Percentiles rank a stretch among this genome's conserved stretches.
These are phyloP conservation scores for Xylariaceae sp. DNA, from an alignment of 2,329 filamentous ascomycete species.

Conservation along the genomic window DNA sequence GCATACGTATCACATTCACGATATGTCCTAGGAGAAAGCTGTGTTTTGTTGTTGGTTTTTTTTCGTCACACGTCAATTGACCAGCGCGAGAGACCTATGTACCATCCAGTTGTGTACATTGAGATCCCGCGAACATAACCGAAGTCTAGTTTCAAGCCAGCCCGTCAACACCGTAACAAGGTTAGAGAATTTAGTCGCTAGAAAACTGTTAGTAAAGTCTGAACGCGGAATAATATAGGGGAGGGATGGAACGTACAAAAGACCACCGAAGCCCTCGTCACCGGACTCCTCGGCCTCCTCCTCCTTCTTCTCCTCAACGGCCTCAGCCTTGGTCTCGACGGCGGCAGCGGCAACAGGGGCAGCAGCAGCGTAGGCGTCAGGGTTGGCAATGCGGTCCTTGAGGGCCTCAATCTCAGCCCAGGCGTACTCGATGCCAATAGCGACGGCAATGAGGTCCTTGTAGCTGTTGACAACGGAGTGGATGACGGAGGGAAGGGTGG, in stretches of 20 bases:
- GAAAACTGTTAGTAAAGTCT: slow-evolving; percentile 36
- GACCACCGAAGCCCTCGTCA: slow-evolving; percentile 70
- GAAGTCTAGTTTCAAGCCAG: slow-evolving; percentile 39
- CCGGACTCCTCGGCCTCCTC: slow-evolving; percentile 66
- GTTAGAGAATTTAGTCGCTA: slow-evolving; percentile 48
- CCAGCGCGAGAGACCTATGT: slow-evolving; percentile 47
- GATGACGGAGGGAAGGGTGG: slow-evolving; percentile 90
- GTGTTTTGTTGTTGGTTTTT: not conserved
- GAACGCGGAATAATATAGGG: not conserved
- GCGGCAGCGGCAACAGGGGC: slow-evolving; percentile 62
- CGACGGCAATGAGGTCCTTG: slow-evolving; percentile 93
- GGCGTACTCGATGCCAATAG: slow-evolving; percentile 82
- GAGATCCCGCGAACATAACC: slow-evolving; percentile 40
- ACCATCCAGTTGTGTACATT: slow-evolving; percentile 30
- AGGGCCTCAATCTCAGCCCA: slow-evolving; percentile 96
- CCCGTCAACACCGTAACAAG: slow-evolving; percentile 35
- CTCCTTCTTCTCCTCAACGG: slow-evolving; percentile 56
- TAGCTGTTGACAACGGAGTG: slow-evolving; percentile 96
- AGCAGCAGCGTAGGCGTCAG: slow-evolving; percentile 85
- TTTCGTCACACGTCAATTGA: slow-evolving; percentile 36
- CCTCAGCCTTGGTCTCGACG: slow-evolving; percentile 45
- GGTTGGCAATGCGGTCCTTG: slow-evolving; percentile 99
- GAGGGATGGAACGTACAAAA: slow-evolving; percentile 53
- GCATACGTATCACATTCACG: slow-evolving; percentile 26
- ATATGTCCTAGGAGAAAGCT: too few relatives aligned